These are phyloP conservation scores for Crucihimalaya himalaica DNA, from an alignment of 345 rosid species.

Conservation along the genomic window DNA sequence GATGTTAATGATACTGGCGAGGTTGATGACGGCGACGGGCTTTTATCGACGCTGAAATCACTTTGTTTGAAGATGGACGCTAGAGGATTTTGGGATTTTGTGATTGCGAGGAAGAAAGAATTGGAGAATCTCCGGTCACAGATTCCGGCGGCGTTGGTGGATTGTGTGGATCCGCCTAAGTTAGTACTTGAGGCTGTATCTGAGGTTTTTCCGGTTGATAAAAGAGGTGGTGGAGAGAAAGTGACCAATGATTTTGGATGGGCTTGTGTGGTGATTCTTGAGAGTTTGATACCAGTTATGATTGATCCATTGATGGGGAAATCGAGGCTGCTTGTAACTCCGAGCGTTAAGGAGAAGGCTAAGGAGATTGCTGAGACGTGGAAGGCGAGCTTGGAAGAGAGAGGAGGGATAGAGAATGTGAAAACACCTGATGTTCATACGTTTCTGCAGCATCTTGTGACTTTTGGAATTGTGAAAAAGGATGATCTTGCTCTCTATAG, in stretches of 20 bases:
- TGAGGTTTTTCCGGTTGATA: conserved; percentile 80
- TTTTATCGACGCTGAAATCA: conserved; percentile 46
- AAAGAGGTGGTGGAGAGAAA: conserved; percentile 45
- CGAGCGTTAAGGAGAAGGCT: conserved; percentile 64
- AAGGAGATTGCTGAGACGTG: conserved; percentile 77
- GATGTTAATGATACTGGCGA: conserved; percentile 59
- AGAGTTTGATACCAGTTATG: conserved; percentile 79
- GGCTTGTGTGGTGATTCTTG: conserved; percentile 85
- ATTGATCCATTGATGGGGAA: conserved; percentile 85
- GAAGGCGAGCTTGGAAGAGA: conserved; percentile 86
- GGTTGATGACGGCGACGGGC: conserved; percentile 70
- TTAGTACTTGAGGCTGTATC: conserved; percentile 78
- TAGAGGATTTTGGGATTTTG: conserved; percentile 65
- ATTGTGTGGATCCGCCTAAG: conserved; percentile 81
- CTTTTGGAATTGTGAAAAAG: conserved; percentile 82
- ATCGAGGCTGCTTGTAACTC: conserved; percentile 70
- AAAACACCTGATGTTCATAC: conserved; percentile 94
- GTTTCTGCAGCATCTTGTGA: conserved; percentile 84
- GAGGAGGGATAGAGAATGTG: conserved; percentile 92
- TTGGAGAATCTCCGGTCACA: conserved; percentile 54
- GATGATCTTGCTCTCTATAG: conserved; percentile 74
- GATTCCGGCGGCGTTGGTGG: conserved; percentile 62
- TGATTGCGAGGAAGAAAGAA: conserved; percentile 67
- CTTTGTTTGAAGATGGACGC: conserved; percentile 67
- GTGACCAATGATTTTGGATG: conserved; percentile 69